These are phyloP conservation scores for Calonectria henricotiae DNA, from an alignment of 2,329 filamentous ascomycete species.

Conservation along the genomic window DNA sequence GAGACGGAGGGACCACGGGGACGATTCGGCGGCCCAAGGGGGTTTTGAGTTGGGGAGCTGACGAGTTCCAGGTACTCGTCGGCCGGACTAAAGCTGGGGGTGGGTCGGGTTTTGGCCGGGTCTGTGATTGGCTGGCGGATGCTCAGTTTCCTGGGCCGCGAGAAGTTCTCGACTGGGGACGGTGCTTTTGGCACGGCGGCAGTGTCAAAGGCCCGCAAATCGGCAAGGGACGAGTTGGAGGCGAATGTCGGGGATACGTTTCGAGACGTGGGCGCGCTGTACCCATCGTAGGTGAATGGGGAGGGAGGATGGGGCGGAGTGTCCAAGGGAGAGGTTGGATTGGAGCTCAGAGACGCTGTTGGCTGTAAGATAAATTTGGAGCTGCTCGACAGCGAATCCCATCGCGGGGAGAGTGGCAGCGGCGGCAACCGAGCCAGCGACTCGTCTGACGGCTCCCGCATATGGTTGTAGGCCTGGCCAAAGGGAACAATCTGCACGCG, in stretches of 20 bases:
- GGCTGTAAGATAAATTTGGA: constrained; percentile 52
- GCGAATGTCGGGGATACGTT: constrained; percentile 55
- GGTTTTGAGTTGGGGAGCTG: constrained; percentile 52
- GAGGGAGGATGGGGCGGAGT: constrained; percentile 50
- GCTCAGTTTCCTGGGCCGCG: constrained; percentile 72
- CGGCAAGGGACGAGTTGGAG: constrained; percentile 55
- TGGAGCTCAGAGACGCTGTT: constrained; percentile 40
- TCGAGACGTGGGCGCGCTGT: constrained; percentile 48
- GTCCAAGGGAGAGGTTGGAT: constrained; percentile 50
- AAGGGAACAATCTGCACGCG: constrained; percentile 48
- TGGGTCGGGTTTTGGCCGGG: constrained; percentile 53
- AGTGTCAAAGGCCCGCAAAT: constrained; percentile 58
- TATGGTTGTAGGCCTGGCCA: constrained; percentile 46
- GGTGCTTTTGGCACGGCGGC: constrained; percentile 62
- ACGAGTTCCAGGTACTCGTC: constrained; percentile 55
- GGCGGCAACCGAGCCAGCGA: constrained; percentile 54
- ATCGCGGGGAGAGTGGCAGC: constrained; percentile 61
- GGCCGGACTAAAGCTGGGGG: constrained; percentile 52
- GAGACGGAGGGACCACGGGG: constrained; percentile 66
- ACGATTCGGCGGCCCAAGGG: constrained; percentile 60
- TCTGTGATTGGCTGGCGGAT: constrained; percentile 63
- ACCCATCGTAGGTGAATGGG: constrained; percentile 48
- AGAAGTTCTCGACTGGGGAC: constrained; percentile 71
- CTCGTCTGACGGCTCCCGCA: constrained; percentile 46
- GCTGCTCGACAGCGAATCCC: constrained; percentile 61